These are phyloP conservation scores for Pichia sp. DNA, from an alignment of 1,139 yeast species.

Conservation along the genomic window DNA sequence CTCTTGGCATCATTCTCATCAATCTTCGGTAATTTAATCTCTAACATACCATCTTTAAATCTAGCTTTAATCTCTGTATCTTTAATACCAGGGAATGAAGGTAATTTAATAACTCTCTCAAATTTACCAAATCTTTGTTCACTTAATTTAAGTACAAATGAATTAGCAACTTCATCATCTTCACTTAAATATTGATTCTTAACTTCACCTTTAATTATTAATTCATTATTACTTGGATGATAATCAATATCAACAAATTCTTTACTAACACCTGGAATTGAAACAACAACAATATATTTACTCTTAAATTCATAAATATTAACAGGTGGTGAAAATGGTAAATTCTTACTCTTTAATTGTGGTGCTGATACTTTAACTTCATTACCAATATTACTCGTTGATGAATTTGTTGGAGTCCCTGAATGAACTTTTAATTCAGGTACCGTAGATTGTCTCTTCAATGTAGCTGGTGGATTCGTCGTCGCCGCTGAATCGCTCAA, in stretches of 20 bases:
- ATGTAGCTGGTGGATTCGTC: slow-evolving; percentile 1
- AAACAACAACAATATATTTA: slow-evolving; percentile 38
- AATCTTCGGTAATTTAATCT: slow-evolving; percentile 41
- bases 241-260: slow-evolving; percentile 46
- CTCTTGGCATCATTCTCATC: slow-evolving; percentile 14
- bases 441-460: slow-evolving; percentile 14
- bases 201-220: slow-evolving; percentile 40
- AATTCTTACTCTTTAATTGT: slow-evolving; percentile 29
- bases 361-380: slow-evolving; percentile 39
- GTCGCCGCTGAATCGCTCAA: background rate
- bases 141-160: slow-evolving; percentile 31
- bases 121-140: slow-evolving; percentile 46
- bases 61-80: slow-evolving; percentile 48
- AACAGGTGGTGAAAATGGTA: slow-evolving; percentile 48
- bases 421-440: background rate
- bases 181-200: slow-evolving; percentile 32
- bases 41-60: slow-evolving; percentile 45
- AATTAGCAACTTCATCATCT: slow-evolving; percentile 23
- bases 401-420: background rate
- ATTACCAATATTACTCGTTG: slow-evolving; percentile 4
- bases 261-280: slow-evolving; percentile 49
- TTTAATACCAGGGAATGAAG: slow-evolving; percentile 41
- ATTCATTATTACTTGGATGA: slow-evolving; percentile 46
- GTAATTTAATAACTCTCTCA: slow-evolving; percentile 48
- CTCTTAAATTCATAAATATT: slow-evolving; percentile 44